Conservation (phyloP, 2,329 filamentous ascomycete species). For the Albophoma yamanashiensis region DNA sequence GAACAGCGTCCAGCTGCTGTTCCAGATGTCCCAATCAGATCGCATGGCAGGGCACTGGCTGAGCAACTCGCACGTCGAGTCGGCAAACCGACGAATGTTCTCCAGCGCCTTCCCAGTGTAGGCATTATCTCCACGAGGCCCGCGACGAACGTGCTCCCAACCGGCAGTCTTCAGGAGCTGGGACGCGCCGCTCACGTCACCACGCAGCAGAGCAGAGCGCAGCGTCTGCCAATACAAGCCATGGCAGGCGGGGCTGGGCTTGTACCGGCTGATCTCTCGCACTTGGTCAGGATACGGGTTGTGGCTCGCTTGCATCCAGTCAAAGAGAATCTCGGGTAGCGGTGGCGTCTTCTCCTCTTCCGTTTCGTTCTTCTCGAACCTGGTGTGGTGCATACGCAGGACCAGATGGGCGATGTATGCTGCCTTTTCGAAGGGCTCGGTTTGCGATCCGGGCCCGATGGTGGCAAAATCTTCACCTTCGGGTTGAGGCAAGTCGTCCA, state of each 20-base stretch:
- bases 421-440: conserved; percentile 61
- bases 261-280: conserved; percentile 49
- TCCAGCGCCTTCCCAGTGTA: conserved; percentile 69
- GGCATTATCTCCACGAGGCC: conserved; percentile 51
- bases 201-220: conserved; percentile 64
- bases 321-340: conserved; percentile 67
- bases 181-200: conserved; percentile 58
- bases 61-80: conserved; percentile 58
- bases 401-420: conserved; percentile 68
- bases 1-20: conserved; percentile 75
- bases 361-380: conserved; percentile 27
- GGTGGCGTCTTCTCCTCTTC: conserved; percentile 35
- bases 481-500: conserved; percentile 34
- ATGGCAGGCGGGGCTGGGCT: conserved; percentile 67
- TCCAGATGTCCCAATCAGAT: conserved; percentile 73
- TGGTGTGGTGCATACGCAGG: conserved; percentile 65
- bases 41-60: conserved; percentile 60
- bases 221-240: conserved; percentile 76
- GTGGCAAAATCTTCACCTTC: conserved; percentile 45
- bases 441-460: conserved; percentile 53
- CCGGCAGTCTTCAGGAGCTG: conserved; percentile 62
- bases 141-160: conserved; percentile 65
- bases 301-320: conserved; percentile 73
- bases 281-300: conserved; percentile 60
- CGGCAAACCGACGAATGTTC: conserved; percentile 64